Percentiles rank a stretch among this genome's conserved stretches.
These are phyloP conservation scores for Coniella lustricola DNA, from an alignment of 2,329 filamentous ascomycete species.

Conservation along the genomic window DNA sequence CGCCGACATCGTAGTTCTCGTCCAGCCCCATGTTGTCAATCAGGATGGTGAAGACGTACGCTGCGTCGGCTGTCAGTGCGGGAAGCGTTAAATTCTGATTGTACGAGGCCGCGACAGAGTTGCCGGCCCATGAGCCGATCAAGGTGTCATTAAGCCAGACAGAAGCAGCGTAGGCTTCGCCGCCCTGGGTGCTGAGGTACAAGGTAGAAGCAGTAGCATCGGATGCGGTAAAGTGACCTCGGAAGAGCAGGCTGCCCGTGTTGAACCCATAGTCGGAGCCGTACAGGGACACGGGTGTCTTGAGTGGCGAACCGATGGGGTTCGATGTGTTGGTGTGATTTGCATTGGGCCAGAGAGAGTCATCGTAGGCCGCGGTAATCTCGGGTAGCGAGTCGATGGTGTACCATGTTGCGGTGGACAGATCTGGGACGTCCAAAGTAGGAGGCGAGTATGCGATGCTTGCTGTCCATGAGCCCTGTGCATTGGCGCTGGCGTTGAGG, in stretches of 20 bases:
- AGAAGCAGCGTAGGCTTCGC: slow-evolving; percentile 56
- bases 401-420: slow-evolving; percentile 58
- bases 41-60: slow-evolving; percentile 57
- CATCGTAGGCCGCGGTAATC: slow-evolving; percentile 56
- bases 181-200: slow-evolving; percentile 53
- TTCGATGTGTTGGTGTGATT: slow-evolving; percentile 46
- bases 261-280: slow-evolving; percentile 64
- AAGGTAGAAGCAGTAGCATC: slow-evolving; percentile 47
- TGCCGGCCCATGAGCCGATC: slow-evolving; percentile 56
- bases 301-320: slow-evolving; percentile 51
- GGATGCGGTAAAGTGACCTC: slow-evolving; percentile 54
- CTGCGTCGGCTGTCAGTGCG: slow-evolving; percentile 38
- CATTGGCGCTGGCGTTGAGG: slow-evolving; percentile 34
- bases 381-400: slow-evolving; percentile 67
- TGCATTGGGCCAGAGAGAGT: slow-evolving; percentile 58
- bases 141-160: slow-evolving; percentile 55
- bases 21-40: slow-evolving; percentile 65
- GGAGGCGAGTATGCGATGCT: slow-evolving; percentile 40
- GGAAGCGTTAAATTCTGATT: slow-evolving; percentile 45
- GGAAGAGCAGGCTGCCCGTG: slow-evolving; percentile 57
- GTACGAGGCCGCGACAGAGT: slow-evolving; percentile 40
- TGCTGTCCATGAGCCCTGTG: slow-evolving; percentile 42
- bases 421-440: slow-evolving; percentile 46
- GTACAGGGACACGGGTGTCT: slow-evolving; percentile 59
- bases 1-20: slow-evolving; percentile 51